These are phyloP conservation scores for Globisporangium camurandrum DNA, from an alignment of 352 stramenopile species.

Conservation along the genomic window DNA sequence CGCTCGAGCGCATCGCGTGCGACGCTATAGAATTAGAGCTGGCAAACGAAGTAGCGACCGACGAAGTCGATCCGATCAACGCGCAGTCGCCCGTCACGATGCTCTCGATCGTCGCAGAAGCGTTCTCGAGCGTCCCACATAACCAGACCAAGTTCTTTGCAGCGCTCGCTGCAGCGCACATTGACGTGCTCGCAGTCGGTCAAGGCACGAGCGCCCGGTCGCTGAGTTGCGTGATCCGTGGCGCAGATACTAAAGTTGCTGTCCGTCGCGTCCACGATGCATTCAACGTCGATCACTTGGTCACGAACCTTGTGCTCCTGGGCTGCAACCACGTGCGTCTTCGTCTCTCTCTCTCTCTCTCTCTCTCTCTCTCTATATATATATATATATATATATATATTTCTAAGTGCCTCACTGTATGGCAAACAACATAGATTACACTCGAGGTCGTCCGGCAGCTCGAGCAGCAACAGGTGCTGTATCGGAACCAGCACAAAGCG, in stretches of 20 bases:
- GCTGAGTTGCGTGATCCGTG: conserved; percentile 67
- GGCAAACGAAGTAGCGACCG: conserved; percentile 45
- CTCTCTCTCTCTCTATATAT: background rate
- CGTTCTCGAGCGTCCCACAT: conserved; percentile 62
- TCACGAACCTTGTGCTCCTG: conserved; percentile 63
- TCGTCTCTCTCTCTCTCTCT: background rate
- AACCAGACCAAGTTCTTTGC: conserved; percentile 76
- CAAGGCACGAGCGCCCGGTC: conserved; percentile 76
- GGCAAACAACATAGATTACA: conserved; percentile 59
- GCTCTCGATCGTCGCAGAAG: conserved; percentile 76
- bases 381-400: background rate
- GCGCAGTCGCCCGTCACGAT: conserved; percentile 69
- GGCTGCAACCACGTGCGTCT: conserved; percentile 52
- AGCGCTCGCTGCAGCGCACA: conserved; percentile 55
- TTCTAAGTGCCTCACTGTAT: too few species aligned
- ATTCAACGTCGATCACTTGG: conserved; percentile 72
- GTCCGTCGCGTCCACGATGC: conserved; percentile 72
- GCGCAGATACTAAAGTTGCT: conserved; percentile 60
- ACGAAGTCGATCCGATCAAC: conserved; percentile 69
- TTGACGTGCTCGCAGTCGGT: conserved; percentile 65
- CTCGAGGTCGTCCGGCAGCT: conserved; percentile 55
- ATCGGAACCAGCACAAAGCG: conserved; percentile 60
- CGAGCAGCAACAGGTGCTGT: conserved; percentile 48
- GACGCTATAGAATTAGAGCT: conserved; percentile 49
- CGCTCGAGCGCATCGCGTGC: conserved; percentile 23